Evolutionary conservation across 129 eudicot species (phyloP).

Genomic region (Pulicaria dysenterica): DNA sequence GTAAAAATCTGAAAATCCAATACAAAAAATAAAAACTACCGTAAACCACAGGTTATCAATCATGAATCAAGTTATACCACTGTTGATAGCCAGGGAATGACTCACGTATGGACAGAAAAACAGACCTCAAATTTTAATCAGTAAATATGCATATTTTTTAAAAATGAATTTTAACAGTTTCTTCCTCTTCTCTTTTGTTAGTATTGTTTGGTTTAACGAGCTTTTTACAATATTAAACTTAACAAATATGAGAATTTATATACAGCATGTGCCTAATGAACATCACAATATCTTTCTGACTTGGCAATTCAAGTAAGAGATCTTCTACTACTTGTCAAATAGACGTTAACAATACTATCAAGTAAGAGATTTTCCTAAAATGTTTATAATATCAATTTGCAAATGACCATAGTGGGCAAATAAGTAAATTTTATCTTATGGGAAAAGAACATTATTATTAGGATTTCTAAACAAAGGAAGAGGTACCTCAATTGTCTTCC

Average conservation of each 20-base stretch:
- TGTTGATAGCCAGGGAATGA: too few species aligned
- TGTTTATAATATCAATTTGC: not conserved
- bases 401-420: not conserved
- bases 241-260: too few species aligned
- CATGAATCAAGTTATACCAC: too few species aligned
- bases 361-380: not conserved
- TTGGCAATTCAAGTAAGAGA: not conserved
- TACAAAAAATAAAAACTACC: too few species aligned
- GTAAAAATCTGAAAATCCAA: too few species aligned
- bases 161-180: not conserved
- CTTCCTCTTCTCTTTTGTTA: not conserved
- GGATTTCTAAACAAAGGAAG: not conserved
- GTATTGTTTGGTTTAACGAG: not conserved
- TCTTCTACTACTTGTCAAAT: not conserved
- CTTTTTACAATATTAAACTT: not conserved
- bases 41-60: too few species aligned
- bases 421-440: not conserved
- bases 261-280: too few species aligned
- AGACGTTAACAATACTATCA: not conserved
- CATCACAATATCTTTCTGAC: not conserved
- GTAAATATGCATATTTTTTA: too few species aligned
- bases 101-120: too few species aligned
- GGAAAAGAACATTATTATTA: not conserved
- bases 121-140: too few species aligned
- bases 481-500: constrained; percentile 97